phyloP scores from a whole-genome alignment of 2,329 filamentous ascomycete genomes.

The Hysterium pulicare region DNA sequence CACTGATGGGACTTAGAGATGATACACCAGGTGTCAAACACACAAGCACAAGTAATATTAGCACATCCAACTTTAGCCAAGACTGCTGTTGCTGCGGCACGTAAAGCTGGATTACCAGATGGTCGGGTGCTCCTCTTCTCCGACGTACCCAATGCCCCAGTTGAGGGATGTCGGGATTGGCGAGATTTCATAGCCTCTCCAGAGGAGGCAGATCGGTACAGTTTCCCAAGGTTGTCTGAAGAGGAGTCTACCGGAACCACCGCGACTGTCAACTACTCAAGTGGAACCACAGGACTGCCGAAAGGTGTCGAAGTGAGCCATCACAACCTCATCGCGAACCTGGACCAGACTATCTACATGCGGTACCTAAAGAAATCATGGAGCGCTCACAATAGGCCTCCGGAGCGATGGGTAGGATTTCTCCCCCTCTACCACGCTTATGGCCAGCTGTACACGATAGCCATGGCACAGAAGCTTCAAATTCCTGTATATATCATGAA shows the following conservation, averaged over 20 bases:
- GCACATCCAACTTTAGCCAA: conserved; percentile 28
- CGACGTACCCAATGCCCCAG: conserved; percentile 21
- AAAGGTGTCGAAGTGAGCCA: conserved; percentile 53
- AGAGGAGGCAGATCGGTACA: conserved; percentile 24
- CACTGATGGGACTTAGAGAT: conserved; percentile 24
- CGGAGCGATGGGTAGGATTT: conserved; percentile 50
- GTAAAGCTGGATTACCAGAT: conserved; percentile 25
- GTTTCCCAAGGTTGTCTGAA: conserved; percentile 23
- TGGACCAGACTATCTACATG: conserved; percentile 50
- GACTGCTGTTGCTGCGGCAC: conserved; percentile 26
- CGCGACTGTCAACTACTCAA: conserved; percentile 51
- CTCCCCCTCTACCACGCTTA: conserved; percentile 45
- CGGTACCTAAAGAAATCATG: conserved; percentile 41
- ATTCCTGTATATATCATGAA: conserved; percentile 45
- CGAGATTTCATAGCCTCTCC: conserved; percentile 23
- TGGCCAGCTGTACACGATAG: conserved; percentile 42
- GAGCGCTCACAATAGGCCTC: conserved; percentile 38
- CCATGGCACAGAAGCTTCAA: conserved; percentile 44
- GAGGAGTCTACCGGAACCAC: conserved; percentile 27
- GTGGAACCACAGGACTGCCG: conserved; percentile 51
- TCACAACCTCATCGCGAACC: conserved; percentile 50
- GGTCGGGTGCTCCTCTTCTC: conserved; percentile 32
- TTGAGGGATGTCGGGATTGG: conserved; percentile 30
- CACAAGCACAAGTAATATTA: conserved; percentile 29
- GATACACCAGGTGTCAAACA: conserved; percentile 32